Base-by-base conservation (phyloP, 2,329 filamentous ascomycete genomes). In the Lachnellula hyalina region DNA sequence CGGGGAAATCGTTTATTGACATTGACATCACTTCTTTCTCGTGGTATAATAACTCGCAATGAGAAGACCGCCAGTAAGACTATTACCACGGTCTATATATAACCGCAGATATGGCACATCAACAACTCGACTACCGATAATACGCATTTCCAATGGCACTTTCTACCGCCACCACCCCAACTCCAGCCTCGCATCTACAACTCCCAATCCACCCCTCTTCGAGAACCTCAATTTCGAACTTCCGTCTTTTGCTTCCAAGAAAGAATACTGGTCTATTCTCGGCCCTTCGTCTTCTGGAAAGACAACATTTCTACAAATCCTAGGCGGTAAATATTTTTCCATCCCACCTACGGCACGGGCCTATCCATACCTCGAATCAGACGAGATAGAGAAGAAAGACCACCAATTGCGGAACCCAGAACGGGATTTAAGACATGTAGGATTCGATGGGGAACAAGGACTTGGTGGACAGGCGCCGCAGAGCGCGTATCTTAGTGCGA, bases 401-500 rank as follows among this genome's bases (percentile, higher is more conserved):
- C 71, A 69, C 52, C 66, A 49, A 71, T 70, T 89, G 47, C 78
- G 81, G 45, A 80, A 76, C 51, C 83, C 87, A 0, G 76, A 77
- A 12, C 78, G 78, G 61, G 90, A 90, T 0, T 87, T 99, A 55
- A 85, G 86, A 63, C 93, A 96, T 75, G 91, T 97, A 9, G 93
- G 94, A 0, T 97, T 97, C 67, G 89, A 90, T 66, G 84, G 83
- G 2, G 88, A 92, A 63, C 79, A 83, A 25, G 78, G 79, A 5
- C 73, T 81, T 14, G 73, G 81, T 5, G 78, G 80, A 2, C 74
- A 75, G n/a, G 77, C 77, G 5, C 78, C 80, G 0, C 77, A 83
- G n/a, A 87, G 88, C 19, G 86, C 90, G 4, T 96, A 96, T 68
- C 74, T 97, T 17, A 91, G 89, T 56, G 91, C 91, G 15, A 80